Evolutionary conservation across 805 yeast species (phyloP).

Genomic region (Sugiyamaella smithiae): DNA sequence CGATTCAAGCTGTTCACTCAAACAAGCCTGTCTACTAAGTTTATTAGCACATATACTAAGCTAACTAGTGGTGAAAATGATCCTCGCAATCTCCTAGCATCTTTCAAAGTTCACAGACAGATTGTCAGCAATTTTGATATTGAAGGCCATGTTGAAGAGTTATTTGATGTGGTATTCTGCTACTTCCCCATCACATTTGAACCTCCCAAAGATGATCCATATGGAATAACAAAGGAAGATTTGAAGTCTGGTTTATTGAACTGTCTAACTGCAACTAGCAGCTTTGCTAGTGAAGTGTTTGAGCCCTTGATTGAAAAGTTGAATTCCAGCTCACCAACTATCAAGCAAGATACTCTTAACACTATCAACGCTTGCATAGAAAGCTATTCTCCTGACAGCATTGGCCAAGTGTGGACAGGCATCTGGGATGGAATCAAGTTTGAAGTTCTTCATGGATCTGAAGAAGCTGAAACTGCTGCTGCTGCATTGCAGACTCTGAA

Average conservation of each 20-base stretch:
- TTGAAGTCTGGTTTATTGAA: constrained; percentile 59
- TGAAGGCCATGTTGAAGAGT: constrained; percentile 45
- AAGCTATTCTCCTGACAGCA: constrained; percentile 47
- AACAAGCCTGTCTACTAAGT: constrained; percentile 37
- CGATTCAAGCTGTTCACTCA: constrained; percentile 7
- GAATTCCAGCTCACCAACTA: constrained; percentile 25
- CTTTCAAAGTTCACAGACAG: constrained; percentile 54
- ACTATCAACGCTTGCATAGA: constrained; percentile 59
- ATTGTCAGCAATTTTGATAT: constrained; percentile 43
- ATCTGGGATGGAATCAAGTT: constrained; percentile 87
- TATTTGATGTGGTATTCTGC: constrained; percentile 88
- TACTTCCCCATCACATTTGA: constrained; percentile 95
- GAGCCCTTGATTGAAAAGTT: constrained; percentile 61
- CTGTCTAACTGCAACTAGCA: constrained; percentile 59
- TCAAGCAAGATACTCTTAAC: constrained; percentile 65
- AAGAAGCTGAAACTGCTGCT: constrained; percentile 40
- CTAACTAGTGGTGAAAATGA: constrained; percentile 89
- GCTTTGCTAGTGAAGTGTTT: constrained; percentile 69
- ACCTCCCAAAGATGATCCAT: constrained; percentile 87
- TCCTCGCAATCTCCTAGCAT: constrained; percentile 76
- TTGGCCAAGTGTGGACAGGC: constrained; percentile 62
- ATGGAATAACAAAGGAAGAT: constrained; percentile 71
- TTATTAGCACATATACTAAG: constrained; percentile 57
- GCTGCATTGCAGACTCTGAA: constrained; percentile 46
- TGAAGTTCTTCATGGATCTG: constrained; percentile 83